Evolutionary conservation across 179 eudicot species (phyloP).

Genomic region (Spinacia oleracea): DNA sequence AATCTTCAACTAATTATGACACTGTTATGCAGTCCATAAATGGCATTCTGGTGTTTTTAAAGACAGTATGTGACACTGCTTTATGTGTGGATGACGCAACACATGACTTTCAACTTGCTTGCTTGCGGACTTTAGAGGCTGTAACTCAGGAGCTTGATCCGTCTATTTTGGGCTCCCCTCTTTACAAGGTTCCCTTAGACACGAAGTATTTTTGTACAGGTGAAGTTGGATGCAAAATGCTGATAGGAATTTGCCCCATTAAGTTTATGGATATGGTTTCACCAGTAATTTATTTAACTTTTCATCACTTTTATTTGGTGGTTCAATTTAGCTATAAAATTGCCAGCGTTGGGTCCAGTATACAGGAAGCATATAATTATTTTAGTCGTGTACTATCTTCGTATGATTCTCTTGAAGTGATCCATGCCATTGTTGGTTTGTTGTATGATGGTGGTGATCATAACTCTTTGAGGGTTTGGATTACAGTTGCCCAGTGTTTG

Average conservation of each 20-base stretch:
- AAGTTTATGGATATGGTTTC: slow-evolving; percentile 53
- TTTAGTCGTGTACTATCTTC: slow-evolving; percentile 41
- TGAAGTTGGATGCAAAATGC: slow-evolving; percentile 31
- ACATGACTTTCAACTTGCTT: slow-evolving; percentile 29
- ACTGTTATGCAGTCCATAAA: slow-evolving; percentile 52
- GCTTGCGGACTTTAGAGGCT: slow-evolving; percentile 48
- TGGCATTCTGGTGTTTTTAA: slow-evolving; percentile 43
- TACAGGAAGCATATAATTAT: slow-evolving; percentile 39
- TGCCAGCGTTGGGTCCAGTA: slow-evolving; percentile 26
- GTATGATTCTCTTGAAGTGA: slow-evolving; percentile 52
- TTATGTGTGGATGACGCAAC: slow-evolving; percentile 30
- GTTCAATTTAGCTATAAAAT: slow-evolving; percentile 33
- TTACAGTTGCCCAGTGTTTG: slow-evolving; percentile 47
- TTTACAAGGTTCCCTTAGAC: slow-evolving; percentile 61
- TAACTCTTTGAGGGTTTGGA: slow-evolving; percentile 54
- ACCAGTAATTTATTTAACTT: slow-evolving; percentile 52
- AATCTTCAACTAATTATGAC: slow-evolving; percentile 42
- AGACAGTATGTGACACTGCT: slow-evolving; percentile 42
- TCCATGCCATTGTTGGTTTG: slow-evolving; percentile 42
- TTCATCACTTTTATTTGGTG: slow-evolving; percentile 41
- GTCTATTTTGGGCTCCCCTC: slow-evolving; percentile 63
- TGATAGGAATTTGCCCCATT: slow-evolving; percentile 26
- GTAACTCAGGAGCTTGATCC: slow-evolving; percentile 61
- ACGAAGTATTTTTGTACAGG: slow-evolving; percentile 32
- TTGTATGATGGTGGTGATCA: slow-evolving; percentile 38